Conservation (phyloP, 2,329 filamentous ascomycete species). For the Trichophyton benhamiae region DNA sequence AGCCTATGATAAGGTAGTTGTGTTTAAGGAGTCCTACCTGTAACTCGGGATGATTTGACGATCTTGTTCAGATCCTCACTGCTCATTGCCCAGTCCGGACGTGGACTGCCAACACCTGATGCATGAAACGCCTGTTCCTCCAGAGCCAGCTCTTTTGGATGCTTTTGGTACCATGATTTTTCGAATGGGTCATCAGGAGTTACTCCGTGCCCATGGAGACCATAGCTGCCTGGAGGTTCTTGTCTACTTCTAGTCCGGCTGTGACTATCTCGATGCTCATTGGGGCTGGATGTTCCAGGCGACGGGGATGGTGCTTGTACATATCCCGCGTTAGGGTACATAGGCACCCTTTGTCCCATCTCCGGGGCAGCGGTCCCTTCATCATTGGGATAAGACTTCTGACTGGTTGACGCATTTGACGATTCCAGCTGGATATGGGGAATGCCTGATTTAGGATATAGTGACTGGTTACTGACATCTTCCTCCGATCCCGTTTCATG, state of each 20-base stretch:
- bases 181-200: conserved; percentile 69
- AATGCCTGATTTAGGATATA: conserved; percentile 47
- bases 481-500: conserved; percentile 68
- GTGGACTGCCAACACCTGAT: conserved; percentile 45
- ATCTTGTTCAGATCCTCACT: conserved; percentile 84
- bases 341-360: conserved; percentile 83
- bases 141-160: conserved; percentile 63
- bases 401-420: conserved; percentile 38
- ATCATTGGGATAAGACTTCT: conserved; percentile 46
- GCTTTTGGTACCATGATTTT: conserved; percentile 83
- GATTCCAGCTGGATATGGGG: conserved; percentile 44
- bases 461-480: conserved; percentile 25
- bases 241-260: conserved; percentile 60
- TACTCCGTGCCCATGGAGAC: conserved; percentile 76
- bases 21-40: conserved; percentile 20
- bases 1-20: not conserved
- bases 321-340: conserved; percentile 85
- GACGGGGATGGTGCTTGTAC: conserved; percentile 87
- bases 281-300: conserved; percentile 33
- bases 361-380: conserved; percentile 84
- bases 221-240: conserved; percentile 81
- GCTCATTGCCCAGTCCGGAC: conserved; percentile 71
- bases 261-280: conserved; percentile 43
- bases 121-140: conserved; percentile 60
- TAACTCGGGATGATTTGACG: conserved; percentile 55